phyloP scores from a whole-genome alignment of 2,329 filamentous ascomycete genomes.

The Alternaria brassicae region DNA sequence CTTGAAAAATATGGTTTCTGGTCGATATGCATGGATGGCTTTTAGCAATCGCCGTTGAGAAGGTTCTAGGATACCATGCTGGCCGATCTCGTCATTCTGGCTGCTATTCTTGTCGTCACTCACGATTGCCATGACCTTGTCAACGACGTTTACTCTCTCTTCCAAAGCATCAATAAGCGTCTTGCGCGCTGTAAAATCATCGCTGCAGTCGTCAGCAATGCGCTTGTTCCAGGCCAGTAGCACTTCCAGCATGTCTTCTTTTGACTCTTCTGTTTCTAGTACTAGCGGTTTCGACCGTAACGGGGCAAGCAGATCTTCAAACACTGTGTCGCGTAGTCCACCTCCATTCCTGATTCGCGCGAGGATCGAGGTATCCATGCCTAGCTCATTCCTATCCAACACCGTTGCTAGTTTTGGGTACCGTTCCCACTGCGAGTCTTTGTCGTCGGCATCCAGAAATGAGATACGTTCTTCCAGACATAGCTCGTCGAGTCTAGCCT shows the following conservation, averaged over 20 bases:
- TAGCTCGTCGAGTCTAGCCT: background rate
- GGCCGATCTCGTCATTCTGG: background rate
- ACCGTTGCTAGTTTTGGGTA: background rate
- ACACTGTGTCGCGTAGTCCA: conserved; percentile 15
- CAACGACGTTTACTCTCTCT: conserved; percentile 8
- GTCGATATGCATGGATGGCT: conserved; percentile 26
- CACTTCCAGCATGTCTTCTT: conserved; percentile 21
- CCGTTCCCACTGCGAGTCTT: background rate
- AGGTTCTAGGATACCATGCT: conserved; percentile 10
- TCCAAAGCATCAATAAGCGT: conserved; percentile 14
- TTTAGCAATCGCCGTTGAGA: conserved; percentile 14
- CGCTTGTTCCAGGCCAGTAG: conserved; percentile 28
- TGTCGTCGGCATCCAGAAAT: background rate
- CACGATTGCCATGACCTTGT: background rate
- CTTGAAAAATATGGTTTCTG: conserved; percentile 26
- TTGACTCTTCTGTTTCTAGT: conserved; percentile 15
- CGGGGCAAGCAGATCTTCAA: conserved; percentile 30
- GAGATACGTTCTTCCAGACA: background rate
- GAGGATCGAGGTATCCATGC: conserved; percentile 22
- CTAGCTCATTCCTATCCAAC: background rate
- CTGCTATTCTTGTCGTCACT: conserved; percentile 1
- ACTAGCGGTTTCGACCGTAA: conserved; percentile 4
- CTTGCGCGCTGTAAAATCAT: conserved; percentile 5
- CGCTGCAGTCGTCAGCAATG: background rate
- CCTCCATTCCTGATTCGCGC: conserved; percentile 21